Base-by-base conservation (phyloP, 768 basidiomycete species). In the Ephemerocybe angulata region DNA sequence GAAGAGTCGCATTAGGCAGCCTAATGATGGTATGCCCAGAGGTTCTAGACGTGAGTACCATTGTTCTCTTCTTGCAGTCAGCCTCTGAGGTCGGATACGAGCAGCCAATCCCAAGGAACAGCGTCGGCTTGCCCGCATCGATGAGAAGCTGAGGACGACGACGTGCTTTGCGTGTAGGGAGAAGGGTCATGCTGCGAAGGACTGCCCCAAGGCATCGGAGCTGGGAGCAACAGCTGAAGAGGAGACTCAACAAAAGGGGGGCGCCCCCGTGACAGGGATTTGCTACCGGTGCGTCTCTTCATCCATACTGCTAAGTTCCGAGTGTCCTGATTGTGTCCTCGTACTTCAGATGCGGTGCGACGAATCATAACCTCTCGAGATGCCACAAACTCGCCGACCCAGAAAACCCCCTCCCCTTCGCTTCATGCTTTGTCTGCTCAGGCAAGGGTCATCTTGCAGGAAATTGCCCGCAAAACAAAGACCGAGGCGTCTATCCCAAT, bases 361-460 rank as follows among this genome's bases (percentile, higher is more conserved):
- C 75, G 4, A 80, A 76, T 50, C 94, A 98, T 60, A 86, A 77
- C 13, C 78, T 98, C 1, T 84, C 90, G n/a, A 77, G 75, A 30
- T 98, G 95, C 69, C 85, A 77, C 57, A 84, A 84, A 61, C 77
- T 82, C 4, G 72, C 72, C 19, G 80, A 92, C 66, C 75, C 81
- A 11, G 66, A 65, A 17, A 77, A 90, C 54, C 87, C 88, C 1
- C 76, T 93, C 3, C 95, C 94, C 1, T 93, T 84, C 61, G 94
- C 95, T 0, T 89, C 87, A 3, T 98, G 95, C 71, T 98, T 93
- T 65, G 88, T 98, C 19, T 98, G 95, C 65, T 83, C 82, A 3
- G 78, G 76, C 3, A 86, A 80, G 61, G 95, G 95, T 1, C 95
- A 98, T 65, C 79, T 98, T 1, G 90, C 91, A 2, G 86, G 89